Conservation (phyloP, 441 rosid species). For the Jatropha multifida region DNA sequence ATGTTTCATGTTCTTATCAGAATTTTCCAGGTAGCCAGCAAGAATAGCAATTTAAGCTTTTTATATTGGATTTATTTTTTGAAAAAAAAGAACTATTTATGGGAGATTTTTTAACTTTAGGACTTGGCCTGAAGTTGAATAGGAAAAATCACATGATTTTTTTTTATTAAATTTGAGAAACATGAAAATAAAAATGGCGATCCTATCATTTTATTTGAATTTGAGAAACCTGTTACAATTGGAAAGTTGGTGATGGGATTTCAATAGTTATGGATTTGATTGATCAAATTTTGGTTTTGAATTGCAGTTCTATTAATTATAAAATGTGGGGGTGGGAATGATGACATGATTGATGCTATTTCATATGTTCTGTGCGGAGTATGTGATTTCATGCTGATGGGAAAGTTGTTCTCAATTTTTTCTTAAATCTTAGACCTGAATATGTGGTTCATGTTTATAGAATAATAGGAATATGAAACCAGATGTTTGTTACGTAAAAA, state of each 20-base stretch:
- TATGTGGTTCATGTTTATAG: not conserved
- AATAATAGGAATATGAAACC: not conserved
- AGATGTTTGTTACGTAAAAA: not conserved
- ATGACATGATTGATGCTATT: not conserved
- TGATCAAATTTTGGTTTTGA: constrained; percentile 3
- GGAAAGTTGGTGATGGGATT: not conserved
- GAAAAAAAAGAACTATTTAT: not conserved
- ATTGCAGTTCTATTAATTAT: not conserved
- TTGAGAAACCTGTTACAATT: not conserved
- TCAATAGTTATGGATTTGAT: not conserved
- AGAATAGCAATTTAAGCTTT: not conserved
- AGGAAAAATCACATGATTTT: not conserved
- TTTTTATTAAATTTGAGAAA: not conserved
- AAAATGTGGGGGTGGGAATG: not conserved
- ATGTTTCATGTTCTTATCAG: constrained; percentile 46
- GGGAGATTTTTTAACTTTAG: not conserved
- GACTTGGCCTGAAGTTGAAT: not conserved
- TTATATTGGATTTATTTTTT: not conserved
- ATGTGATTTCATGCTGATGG: not conserved
- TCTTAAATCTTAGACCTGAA: not conserved
- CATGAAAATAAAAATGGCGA: not conserved
- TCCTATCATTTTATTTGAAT: not conserved
- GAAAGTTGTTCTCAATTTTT: not conserved
- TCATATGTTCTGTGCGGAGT: not conserved
- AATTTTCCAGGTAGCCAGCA: constrained; percentile 51